Evolutionary conservation across 192 early-diverging fungal genomes (phyloP).

Genomic region (Entomortierella parvispora): DNA sequence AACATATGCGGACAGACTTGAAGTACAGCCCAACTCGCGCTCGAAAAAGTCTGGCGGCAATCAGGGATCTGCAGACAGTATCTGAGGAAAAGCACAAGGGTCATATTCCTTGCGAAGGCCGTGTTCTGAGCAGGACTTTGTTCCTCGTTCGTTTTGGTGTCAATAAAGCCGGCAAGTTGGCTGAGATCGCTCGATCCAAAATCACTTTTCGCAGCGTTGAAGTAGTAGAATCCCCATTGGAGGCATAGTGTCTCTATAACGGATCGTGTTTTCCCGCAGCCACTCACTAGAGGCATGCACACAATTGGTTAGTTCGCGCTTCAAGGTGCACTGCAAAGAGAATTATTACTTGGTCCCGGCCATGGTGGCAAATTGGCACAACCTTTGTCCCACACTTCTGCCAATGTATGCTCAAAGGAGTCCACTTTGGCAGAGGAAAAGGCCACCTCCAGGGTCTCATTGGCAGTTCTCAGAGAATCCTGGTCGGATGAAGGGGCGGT

Average conservation of each 20-base stretch:
- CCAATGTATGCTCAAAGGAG: too few species aligned
- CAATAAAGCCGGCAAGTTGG: conserved; percentile 12
- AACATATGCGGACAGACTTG: conserved; percentile 13
- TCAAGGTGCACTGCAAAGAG: not conserved
- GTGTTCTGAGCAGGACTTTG: conserved; percentile 7
- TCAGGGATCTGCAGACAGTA: conserved; percentile 9
- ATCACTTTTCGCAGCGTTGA: conserved; percentile 26
- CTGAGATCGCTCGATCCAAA: conserved; percentile 24
- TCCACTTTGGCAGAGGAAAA: too few species aligned
- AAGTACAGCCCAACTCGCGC: conserved; percentile 7
- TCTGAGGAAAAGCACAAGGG: conserved; percentile 14
- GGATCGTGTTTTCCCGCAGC: conserved; percentile 33
- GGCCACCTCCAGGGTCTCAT: too few species aligned
- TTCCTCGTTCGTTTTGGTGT: conserved; percentile 7
- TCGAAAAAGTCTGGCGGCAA: conserved; percentile 19
- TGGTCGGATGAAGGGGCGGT: too few species aligned
- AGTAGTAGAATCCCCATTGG: conserved; percentile 41
- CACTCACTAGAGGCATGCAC: not conserved
- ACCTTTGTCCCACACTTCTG: too few species aligned
- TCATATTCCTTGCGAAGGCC: conserved; percentile 9
- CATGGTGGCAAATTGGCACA: too few species aligned
- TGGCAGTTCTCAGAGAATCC: too few species aligned
- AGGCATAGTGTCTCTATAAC: conserved; percentile 26
- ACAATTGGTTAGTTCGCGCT: not conserved
- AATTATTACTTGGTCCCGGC: too few species aligned